Evolutionary conservation across 2,329 filamentous ascomycete species (phyloP).

Genomic region (Cladosporium cucumerinum): DNA sequence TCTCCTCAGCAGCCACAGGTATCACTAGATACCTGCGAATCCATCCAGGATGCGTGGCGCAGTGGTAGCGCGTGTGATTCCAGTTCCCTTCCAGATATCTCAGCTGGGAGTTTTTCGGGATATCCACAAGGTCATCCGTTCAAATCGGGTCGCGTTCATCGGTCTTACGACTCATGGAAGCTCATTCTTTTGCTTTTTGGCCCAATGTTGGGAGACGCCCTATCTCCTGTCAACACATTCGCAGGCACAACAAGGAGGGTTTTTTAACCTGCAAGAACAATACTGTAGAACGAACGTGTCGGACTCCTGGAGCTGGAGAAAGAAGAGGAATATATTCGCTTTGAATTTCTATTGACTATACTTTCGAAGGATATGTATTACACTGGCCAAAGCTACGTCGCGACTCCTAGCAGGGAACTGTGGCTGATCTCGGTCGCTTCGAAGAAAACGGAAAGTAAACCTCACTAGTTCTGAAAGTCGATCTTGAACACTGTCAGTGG

Average conservation of each 20-base stretch:
- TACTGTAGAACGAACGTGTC: too few species aligned
- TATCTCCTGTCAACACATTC: too few species aligned
- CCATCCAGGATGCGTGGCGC: slow-evolving; percentile 11
- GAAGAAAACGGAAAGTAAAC: background rate
- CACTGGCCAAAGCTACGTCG: background rate
- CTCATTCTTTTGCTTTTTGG: background rate
- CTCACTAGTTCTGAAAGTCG: too few species aligned
- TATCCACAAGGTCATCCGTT: slow-evolving; percentile 1
- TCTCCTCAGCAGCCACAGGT: background rate
- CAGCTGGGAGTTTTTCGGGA: background rate
- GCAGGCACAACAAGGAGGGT: background rate
- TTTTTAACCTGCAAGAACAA: background rate
- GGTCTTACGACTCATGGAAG: background rate
- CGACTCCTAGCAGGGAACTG: background rate
- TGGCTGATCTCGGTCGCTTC: background rate
- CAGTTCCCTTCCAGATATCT: background rate
- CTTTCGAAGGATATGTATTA: background rate
- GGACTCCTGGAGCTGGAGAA: background rate
- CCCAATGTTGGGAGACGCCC: background rate
- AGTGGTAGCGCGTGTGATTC: slow-evolving; percentile 18
- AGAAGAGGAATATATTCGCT: background rate
- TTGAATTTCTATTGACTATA: background rate
- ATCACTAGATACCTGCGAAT: background rate
- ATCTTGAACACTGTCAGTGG: background rate
- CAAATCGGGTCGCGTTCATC: slow-evolving; percentile 6